phyloP scores from a whole-genome alignment of 331 rosid species.

The Quercus tomentella region DNA sequence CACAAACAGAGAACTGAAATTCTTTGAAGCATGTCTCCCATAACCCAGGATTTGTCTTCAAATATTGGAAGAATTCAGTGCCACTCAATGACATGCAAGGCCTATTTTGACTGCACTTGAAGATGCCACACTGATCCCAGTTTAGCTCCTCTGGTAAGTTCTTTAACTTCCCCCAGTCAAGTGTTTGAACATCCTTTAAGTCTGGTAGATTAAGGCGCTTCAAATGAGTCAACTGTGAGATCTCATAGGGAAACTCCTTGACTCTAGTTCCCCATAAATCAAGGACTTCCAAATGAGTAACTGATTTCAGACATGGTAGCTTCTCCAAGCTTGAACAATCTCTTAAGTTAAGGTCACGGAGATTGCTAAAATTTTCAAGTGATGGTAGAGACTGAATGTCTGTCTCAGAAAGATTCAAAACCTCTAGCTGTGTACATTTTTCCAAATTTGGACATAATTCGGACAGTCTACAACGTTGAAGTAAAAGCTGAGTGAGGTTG shows the following conservation, averaged over 20 bases:
- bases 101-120: not conserved
- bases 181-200: not conserved
- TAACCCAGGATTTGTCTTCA: slow-evolving; percentile 18
- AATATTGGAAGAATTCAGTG: not conserved
- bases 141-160: slow-evolving; percentile 22
- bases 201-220: slow-evolving; percentile 24
- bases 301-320: not conserved
- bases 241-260: slow-evolving; percentile 18
- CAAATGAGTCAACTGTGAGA: slow-evolving; percentile 1
- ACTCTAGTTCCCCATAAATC: slow-evolving; percentile 20
- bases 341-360: slow-evolving; percentile 20
- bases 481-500: slow-evolving; percentile 16
- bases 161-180: slow-evolving; percentile 16
- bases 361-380: not conserved
- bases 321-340: slow-evolving; percentile 8
- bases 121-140: slow-evolving; percentile 19
- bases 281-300: slow-evolving; percentile 24
- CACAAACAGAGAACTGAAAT: slow-evolving; percentile 19
- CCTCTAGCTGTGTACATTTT: slow-evolving; percentile 7
- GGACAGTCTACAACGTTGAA: slow-evolving; percentile 12
- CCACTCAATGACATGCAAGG: slow-evolving; percentile 18
- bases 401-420: slow-evolving; percentile 30
- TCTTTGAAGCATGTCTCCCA: slow-evolving; percentile 12
- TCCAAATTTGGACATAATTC: not conserved
- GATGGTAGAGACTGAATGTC: not conserved